Base-by-base conservation (phyloP, 192 early-diverging fungal species). In the Mycoemilia scoparia region DNA sequence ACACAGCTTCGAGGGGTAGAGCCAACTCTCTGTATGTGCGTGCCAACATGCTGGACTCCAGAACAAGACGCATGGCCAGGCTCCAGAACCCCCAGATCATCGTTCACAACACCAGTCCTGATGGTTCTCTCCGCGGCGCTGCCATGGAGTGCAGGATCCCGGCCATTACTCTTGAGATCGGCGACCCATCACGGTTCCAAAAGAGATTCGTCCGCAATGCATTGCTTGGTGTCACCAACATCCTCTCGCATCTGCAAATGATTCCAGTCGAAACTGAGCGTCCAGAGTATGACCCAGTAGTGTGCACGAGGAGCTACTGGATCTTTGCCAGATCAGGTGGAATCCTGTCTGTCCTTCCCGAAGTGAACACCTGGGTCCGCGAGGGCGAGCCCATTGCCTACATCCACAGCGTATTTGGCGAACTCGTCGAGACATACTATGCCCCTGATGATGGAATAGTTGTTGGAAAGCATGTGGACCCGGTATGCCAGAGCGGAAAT, bases 81-180 rank as follows among this genome's bases (percentile, higher is more conserved):
- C 56, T 91, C 15, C 84, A 87, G 51, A 79, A 91, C 34, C 87
- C 87, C 9, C 84, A 82, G 65, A 76, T 76, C 52, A 76, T 76
- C 40, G 74, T 76, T 1, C 74, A 76, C 51, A 76, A 76, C 42
- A 69, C 69, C 13, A 66, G 60, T 4, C 63, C 67, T 7, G 52
- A 45, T 59, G 86, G 86, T n/a, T 80, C 87, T 0, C 54, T 91
- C 29, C 66, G 87, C 24, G 77, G 76, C 14, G 87, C 82, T 1
- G 80, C 80, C 5, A 70, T 66, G 51, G 54, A 69, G 33, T 66
- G 72, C 16, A 71, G 80, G 21, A 77, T 91, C 16, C 70, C 68
- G 11, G 81, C 87, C 8, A 87, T 91, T 23, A 88, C 84, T 1
- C 84, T 91, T 17, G 87, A 91, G 48, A 87, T 91, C 46, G 87